Evolutionary conservation across 164 flowering plant species (phyloP).

Genomic region (Piper betle): DNA sequence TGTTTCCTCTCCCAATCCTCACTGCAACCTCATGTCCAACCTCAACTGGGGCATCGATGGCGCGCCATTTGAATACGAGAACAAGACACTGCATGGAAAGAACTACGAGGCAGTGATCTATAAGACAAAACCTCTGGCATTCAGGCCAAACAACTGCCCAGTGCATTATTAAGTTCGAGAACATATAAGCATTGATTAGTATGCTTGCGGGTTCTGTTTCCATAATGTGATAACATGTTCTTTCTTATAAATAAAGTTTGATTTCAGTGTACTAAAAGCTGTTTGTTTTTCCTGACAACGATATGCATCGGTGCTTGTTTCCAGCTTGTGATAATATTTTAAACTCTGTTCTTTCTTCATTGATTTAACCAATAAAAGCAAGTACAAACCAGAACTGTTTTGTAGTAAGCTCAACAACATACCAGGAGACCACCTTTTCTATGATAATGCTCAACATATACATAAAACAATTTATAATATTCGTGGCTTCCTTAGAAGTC

Average conservation of each 20-base stretch:
- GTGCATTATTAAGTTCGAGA: constrained; percentile 2
- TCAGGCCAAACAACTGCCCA: constrained; percentile 55
- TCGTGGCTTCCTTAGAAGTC: constrained; percentile 33
- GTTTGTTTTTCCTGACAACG: neutral
- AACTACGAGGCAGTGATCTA: constrained; percentile 54
- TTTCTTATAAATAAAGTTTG: neutral
- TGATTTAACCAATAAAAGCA: too few relatives aligned
- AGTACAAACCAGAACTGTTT: too few relatives aligned
- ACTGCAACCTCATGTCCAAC: constrained; percentile 49
- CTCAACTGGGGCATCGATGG: constrained; percentile 60
- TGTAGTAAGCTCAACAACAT: too few relatives aligned
- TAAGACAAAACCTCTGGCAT: constrained; percentile 72
- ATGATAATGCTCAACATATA: too few relatives aligned
- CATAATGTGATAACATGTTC: too few relatives aligned
- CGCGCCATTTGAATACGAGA: constrained; percentile 47
- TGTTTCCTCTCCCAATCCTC: constrained; percentile 52
- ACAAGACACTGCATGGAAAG: constrained; percentile 26
- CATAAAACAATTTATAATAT: too few relatives aligned
- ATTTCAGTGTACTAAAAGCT: neutral
- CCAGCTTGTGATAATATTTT: neutral
- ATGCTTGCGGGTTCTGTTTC: neutral
- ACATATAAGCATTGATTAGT: constrained; percentile 6
- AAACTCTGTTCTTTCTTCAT: too few relatives aligned
- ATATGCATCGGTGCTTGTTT: neutral
- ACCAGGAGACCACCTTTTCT: too few relatives aligned